Base-by-base conservation (phyloP, 2,329 filamentous ascomycete genomes). In the Aspergillus sp. region DNA sequence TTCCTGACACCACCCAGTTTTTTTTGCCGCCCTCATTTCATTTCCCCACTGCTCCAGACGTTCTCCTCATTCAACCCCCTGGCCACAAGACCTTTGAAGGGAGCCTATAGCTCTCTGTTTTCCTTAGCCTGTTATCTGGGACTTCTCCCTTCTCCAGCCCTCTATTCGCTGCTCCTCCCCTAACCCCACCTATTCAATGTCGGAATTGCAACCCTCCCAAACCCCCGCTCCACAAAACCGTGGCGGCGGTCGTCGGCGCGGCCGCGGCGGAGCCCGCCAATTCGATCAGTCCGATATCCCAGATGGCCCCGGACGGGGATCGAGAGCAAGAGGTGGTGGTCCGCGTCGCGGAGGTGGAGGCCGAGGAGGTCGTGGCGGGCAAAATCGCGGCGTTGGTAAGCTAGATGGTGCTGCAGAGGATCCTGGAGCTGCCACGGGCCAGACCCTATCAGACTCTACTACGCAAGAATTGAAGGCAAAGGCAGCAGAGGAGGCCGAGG, bases 381-480 rank as follows among this genome's bases (percentile, higher is more conserved):
- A 71, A 60, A 66, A 60, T 57, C 69, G 64, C 59, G 62, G 59
- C 52, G 57, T 64, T 25, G 65, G 69, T 51, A 68, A 61, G 45
- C 19, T 63, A 7, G 57, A 53, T n/a, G 57, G 54, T n/a, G n/a
- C 64, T 19, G 66, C 68, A 28, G 53, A 63, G 23, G 63, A 66
- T 19, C 43, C 67, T 3, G 30, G 55, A 7, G 19, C 38, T 22
- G 63, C 63, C 23, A 54, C 61, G 23, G 57, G 49, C 47, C 72
- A 75, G 78, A 72, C 75, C 74, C 72, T 76, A 78, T 77, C 77
- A 76, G 80, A 80, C 73, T 70, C 76, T 77, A 75, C 78, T 77
- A 69, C 69, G 58, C 71, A 73, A 69, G 72, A 69, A 67, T 68
- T 53, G 59, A 75, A 77, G 70, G 48, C 22, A 11, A 72, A 70